phyloP scores from a whole-genome alignment of 2,329 filamentous ascomycete genomes.

The Aurifilum marmelostoma region DNA sequence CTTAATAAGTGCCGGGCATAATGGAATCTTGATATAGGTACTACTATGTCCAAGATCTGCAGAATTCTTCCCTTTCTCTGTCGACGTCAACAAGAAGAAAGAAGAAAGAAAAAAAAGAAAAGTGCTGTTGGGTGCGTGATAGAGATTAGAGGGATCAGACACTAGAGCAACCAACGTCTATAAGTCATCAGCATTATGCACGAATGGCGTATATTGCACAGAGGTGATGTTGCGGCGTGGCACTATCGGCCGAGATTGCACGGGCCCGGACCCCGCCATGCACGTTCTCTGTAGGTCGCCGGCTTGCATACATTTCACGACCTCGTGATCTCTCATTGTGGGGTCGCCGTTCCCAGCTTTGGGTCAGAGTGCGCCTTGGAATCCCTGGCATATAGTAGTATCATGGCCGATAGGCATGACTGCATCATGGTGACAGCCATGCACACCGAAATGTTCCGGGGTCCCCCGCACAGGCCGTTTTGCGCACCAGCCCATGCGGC shows the following conservation, averaged over 20 bases:
- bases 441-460: not conserved
- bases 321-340: not conserved
- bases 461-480: not conserved
- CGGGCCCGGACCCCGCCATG: not conserved
- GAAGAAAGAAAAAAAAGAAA: too few relatives aligned
- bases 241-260: not conserved
- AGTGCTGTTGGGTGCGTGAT: not conserved
- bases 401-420: not conserved
- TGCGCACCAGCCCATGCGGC: not conserved
- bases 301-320: not conserved
- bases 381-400: not conserved
- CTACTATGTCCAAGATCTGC: not conserved
- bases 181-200: not conserved
- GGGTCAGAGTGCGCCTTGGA: not conserved
- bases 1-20: conserved; percentile 1
- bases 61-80: not conserved
- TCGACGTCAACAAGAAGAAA: too few relatives aligned
- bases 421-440: not conserved
- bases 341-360: not conserved
- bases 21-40: not conserved
- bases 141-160: not conserved
- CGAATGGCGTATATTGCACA: not conserved
- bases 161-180: not conserved
- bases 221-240: not conserved
- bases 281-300: not conserved